phyloP scores from a whole-genome alignment of 1,284 basidiomycete genomes.

The Microstroma glucosiphilum region DNA sequence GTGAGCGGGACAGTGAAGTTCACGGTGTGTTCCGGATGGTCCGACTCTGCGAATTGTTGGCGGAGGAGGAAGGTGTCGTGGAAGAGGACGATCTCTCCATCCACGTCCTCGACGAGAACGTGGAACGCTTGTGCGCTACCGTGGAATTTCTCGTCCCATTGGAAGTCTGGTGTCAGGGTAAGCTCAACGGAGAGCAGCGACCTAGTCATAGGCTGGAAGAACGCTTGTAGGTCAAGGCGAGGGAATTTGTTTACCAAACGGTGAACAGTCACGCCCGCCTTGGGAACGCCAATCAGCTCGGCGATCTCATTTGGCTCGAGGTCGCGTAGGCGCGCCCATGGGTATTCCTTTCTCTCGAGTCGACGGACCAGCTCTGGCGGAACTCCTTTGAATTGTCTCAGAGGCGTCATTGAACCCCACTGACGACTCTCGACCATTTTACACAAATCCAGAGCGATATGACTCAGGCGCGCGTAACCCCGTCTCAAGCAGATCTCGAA shows the following conservation, averaged over 20 bases:
- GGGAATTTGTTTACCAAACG: slow-evolving; percentile 96
- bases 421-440: slow-evolving; percentile 77
- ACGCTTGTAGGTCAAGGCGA: slow-evolving; percentile 68
- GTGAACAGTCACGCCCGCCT: slow-evolving; percentile 81
- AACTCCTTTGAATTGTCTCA: slow-evolving; percentile 88
- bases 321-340: slow-evolving; percentile 43
- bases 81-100: slow-evolving; percentile 90
- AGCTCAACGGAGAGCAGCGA: slow-evolving; percentile 46
- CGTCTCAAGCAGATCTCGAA: slow-evolving; percentile 97
- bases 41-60: slow-evolving; percentile 72
- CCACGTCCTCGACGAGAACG: slow-evolving; percentile 93
- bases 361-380: slow-evolving; percentile 79
- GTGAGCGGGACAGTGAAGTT: slow-evolving; percentile 93
- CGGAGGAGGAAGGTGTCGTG: slow-evolving; percentile 87
- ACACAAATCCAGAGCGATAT: slow-evolving; percentile 84
- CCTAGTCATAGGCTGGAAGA: slow-evolving; percentile 40
- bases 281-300: slow-evolving; percentile 84
- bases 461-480: slow-evolving; percentile 92
- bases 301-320: slow-evolving; percentile 56
- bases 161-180: slow-evolving; percentile 82
- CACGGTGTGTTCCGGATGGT: slow-evolving; percentile 76
- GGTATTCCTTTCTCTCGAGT: slow-evolving; percentile 88
- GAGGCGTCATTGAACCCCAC: slow-evolving; percentile 96
- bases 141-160: slow-evolving; percentile 93
- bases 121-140: slow-evolving; percentile 76